Evolutionary conservation across 176 grass and related monocot species (phyloP).

Genomic region (Pontederia crassipes): DNA sequence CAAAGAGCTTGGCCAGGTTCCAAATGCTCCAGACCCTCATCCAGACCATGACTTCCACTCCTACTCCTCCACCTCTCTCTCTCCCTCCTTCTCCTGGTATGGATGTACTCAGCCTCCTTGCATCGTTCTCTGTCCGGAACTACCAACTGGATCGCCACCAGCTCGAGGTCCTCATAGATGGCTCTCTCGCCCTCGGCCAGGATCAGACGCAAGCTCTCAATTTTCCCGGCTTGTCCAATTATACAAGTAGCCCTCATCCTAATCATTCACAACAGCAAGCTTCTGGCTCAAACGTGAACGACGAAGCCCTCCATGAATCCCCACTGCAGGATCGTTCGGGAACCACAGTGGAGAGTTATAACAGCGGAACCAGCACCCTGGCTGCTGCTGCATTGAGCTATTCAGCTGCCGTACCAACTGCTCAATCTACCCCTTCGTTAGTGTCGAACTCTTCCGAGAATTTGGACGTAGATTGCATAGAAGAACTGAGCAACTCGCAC

Average conservation of each 20-base stretch:
- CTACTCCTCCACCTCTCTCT: neutral
- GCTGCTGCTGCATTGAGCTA: too few species aligned
- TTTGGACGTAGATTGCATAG: neutral
- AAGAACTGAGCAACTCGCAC: neutral
- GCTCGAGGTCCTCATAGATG: neutral
- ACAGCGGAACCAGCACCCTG: too few species aligned
- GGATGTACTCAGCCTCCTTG: neutral
- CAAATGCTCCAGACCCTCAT: conserved; percentile 10
- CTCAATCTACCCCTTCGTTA: too few species aligned
- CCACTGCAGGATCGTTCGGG: too few species aligned
- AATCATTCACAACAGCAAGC: neutral
- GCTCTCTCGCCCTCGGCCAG: neutral
- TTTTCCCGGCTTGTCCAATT: neutral
- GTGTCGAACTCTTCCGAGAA: neutral
- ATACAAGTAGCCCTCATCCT: neutral
- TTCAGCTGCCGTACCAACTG: too few species aligned
- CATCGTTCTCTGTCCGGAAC: neutral
- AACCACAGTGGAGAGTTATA: too few species aligned
- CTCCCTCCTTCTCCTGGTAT: neutral
- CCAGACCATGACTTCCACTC: neutral
- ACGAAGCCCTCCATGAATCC: too few species aligned
- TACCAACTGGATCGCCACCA: neutral
- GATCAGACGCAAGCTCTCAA: neutral
- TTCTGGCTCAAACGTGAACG: neutral
- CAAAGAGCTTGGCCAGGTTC: neutral